phyloP scores from a whole-genome alignment of 345 rosid genomes.

The Arabidopsis suecica region DNA sequence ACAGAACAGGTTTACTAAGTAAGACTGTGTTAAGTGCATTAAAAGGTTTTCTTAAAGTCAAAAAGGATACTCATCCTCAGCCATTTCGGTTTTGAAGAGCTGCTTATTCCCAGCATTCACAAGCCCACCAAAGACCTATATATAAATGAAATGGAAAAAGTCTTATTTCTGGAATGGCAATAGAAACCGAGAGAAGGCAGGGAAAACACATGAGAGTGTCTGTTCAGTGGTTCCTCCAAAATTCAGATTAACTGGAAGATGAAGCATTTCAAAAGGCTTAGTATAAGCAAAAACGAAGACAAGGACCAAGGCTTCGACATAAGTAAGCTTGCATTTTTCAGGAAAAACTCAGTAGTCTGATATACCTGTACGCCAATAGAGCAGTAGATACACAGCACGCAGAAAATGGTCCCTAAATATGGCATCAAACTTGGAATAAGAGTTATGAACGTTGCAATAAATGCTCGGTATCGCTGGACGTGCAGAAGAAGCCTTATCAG shows the following conservation, averaged over 20 bases:
- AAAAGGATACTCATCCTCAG: slow-evolving; percentile 86
- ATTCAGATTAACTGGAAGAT: not conserved
- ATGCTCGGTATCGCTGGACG: slow-evolving; percentile 78
- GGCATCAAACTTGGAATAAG: slow-evolving; percentile 98
- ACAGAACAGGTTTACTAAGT: slow-evolving; percentile 7
- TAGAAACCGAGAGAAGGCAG: not conserved
- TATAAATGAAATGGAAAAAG: not conserved
- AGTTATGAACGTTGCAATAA: slow-evolving; percentile 86
- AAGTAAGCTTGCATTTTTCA: not conserved
- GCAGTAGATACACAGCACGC: slow-evolving; percentile 88
- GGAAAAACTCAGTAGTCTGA: slow-evolving; percentile 15
- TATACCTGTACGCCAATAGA: slow-evolving; percentile 93
- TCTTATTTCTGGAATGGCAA: not conserved
- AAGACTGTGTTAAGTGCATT: slow-evolving; percentile 16
- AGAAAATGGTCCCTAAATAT: slow-evolving; percentile 85
- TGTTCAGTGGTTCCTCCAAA: not conserved
- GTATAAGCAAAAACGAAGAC: not conserved
- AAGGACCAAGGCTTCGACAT: slow-evolving; percentile 19
- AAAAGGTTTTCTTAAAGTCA: not conserved
- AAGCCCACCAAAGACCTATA: slow-evolving; percentile 88
- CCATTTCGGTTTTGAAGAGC: slow-evolving; percentile 65
- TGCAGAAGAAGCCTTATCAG: slow-evolving; percentile 87
- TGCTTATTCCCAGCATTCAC: slow-evolving; percentile 85
- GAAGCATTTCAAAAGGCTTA: slow-evolving; percentile 1
- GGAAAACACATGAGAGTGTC: slow-evolving; percentile 3